Evolutionary conservation across 108 stramenopile species (phyloP), one percentile per base, ranked within the genome.

Genomic region (Mediolabrus comicus): DNA sequence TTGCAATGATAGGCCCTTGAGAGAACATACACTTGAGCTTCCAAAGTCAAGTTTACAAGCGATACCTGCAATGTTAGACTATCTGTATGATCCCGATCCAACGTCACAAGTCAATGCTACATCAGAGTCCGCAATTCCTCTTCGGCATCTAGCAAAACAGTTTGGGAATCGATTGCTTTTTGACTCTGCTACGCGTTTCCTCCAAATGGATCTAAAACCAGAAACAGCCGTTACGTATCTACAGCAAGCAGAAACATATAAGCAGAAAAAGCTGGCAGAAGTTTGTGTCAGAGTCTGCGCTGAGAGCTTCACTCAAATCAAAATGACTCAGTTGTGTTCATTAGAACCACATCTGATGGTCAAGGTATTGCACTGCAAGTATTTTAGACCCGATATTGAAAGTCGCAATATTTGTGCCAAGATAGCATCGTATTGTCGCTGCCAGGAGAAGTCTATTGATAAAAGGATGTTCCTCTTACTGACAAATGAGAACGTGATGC

Each of bases 391-490:
- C 33, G 59, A 64, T 0, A 68, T 58, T 51, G 51, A 67, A 38
- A n/a, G 63, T 28, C 33, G 31, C 12, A 36, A 27, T n/a, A 22
- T 77, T 38, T 77, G 69, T 65, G 64, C 76, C 11, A 70, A 65
- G 54, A 70, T 77, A 27, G 76, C 76, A 46, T 63, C 76, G 14
- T 77, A 70, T 69, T 77, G 76, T 28, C 76, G 76, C 39, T 77
- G 76, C 53, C 68, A 77, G 25, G 52, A 59, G 30, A 69, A 65
- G 4, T 59, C 64, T 12, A 70, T 77, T 25, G 57, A 70, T 24
- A 61, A 17, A 10, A 41, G 26, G 0, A 59, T 35, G 25, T 58
- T 77, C 22, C 57, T 70, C 25, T 59, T 58, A 12, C 33, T 77
- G 12, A 77, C 76, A 34, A 62, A 64, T 43, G 64, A 49, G 9